These are phyloP conservation scores for Cystobasidium sp. DNA, from an alignment of 1,284 basidiomycete species.

Conservation along the genomic window DNA sequence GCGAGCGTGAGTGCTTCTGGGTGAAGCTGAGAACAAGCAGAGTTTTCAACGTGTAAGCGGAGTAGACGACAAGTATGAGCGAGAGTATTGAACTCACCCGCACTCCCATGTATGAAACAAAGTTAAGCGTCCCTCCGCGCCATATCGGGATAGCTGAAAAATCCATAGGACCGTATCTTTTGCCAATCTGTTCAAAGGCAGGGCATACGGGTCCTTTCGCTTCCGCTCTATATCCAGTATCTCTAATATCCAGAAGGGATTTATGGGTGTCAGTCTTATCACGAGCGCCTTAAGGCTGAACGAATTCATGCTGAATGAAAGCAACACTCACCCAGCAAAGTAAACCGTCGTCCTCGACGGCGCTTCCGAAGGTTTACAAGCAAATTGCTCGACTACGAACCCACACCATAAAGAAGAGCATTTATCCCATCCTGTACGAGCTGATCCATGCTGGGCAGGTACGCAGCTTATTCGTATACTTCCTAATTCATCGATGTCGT, in stretches of 20 bases:
- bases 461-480: slow-evolving; percentile 47
- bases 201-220: slow-evolving; percentile 29
- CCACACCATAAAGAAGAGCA: slow-evolving; percentile 53
- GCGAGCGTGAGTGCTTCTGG: slow-evolving; percentile 51
- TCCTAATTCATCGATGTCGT: slow-evolving; percentile 19
- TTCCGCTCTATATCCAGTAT: slow-evolving; percentile 42
- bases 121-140: slow-evolving; percentile 53
- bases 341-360: slow-evolving; percentile 47
- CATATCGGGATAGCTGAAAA: slow-evolving; percentile 54
- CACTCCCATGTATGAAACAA: slow-evolving; percentile 52
- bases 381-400: slow-evolving; percentile 53
- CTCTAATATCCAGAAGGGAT: neutral
- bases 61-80: too few species aligned
- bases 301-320: neutral
- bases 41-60: neutral
- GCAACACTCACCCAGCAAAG: slow-evolving; percentile 47
- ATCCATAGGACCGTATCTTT: slow-evolving; percentile 53
- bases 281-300: neutral
- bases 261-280: neutral
- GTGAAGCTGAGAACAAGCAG: slow-evolving; percentile 45
- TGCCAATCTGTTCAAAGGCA: slow-evolving; percentile 49
- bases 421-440: slow-evolving; percentile 52
- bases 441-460: slow-evolving; percentile 54
- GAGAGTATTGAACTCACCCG: slow-evolving; percentile 45
- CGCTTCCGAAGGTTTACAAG: slow-evolving; percentile 30